Conservation (phyloP, 2,329 filamentous ascomycete genomes). For the Claviceps quebecensis region DNA sequence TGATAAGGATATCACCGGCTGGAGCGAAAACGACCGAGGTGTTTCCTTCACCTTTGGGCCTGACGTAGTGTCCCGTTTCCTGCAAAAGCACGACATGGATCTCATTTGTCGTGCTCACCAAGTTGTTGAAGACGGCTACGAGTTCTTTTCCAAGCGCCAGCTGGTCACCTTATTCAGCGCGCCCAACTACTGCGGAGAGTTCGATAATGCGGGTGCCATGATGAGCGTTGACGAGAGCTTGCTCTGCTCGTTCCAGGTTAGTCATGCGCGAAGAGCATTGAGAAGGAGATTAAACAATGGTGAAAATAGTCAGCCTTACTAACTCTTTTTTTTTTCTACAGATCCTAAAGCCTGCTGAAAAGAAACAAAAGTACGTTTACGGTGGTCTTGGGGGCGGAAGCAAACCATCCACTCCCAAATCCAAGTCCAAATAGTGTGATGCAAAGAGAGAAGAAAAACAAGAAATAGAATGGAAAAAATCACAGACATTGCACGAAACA, state of each 20-base stretch:
- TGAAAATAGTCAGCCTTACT: background rate
- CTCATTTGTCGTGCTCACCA: conserved; percentile 97
- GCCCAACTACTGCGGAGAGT: conserved; percentile 98
- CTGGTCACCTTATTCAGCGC: conserved; percentile 95
- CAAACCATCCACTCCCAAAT: conserved; percentile 13
- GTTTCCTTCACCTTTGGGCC: conserved; percentile 98
- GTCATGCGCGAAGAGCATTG: conserved; percentile 10
- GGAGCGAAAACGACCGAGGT: conserved; percentile 97
- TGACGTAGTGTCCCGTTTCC: conserved; percentile 90
- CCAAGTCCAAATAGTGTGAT: conserved; percentile 11
- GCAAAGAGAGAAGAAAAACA: background rate
- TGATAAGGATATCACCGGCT: conserved; percentile 97
- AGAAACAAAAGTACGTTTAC: conserved; percentile 99
- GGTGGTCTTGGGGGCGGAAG: conserved; percentile 48
- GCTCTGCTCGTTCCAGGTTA: conserved; percentile 95
- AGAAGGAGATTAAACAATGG: background rate
- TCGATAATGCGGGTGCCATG: conserved; percentile 98
- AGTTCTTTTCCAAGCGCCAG: conserved; percentile 98
- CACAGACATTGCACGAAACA: too few relatives aligned
- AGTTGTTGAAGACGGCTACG: conserved; percentile 97
- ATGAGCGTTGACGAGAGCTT: conserved; percentile 99
- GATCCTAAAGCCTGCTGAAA: conserved; percentile 99
- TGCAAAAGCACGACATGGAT: conserved; percentile 99
- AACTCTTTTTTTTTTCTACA: conserved; percentile 20
- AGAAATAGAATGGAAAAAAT: conserved; percentile 1